Evolutionary conservation across 2,329 filamentous ascomycete species (phyloP).

Genomic region (Boeremia exigua): DNA sequence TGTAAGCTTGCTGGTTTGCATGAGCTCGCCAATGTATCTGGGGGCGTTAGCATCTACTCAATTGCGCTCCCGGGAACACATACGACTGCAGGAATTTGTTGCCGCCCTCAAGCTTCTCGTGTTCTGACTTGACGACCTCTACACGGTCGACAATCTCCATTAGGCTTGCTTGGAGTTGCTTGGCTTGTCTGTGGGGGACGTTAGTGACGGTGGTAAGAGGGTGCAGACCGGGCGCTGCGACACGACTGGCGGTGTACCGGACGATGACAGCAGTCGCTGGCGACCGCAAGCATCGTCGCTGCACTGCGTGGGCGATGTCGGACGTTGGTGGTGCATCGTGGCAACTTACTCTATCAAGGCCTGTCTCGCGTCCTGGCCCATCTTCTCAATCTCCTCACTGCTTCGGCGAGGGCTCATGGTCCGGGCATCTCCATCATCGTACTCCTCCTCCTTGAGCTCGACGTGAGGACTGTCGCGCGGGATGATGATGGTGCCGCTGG

Average conservation of each 20-base stretch:
- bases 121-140: constrained; percentile 90
- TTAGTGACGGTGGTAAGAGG: constrained; percentile 21
- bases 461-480: constrained; percentile 76
- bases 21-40: constrained; percentile 96
- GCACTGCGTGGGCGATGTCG: neutral
- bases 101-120: constrained; percentile 94
- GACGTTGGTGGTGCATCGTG: neutral
- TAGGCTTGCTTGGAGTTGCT: constrained; percentile 85
- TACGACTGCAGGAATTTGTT: constrained; percentile 89
- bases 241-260: constrained; percentile 4
- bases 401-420: constrained; percentile 94
- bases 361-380: constrained; percentile 80
- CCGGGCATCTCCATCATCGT: constrained; percentile 85
- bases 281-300: neutral
- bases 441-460: constrained; percentile 74
- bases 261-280: neutral
- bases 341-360: constrained; percentile 65
- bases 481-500: constrained; percentile 82
- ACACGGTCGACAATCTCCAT: constrained; percentile 90
- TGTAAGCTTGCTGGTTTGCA: constrained; percentile 73
- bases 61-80: constrained; percentile 25
- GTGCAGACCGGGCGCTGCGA: neutral
- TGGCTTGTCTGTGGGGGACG: constrained; percentile 72
- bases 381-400: constrained; percentile 85
- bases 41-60: constrained; percentile 19